Evolutionary conservation across 1,284 basidiomycete genomes (phyloP).

Genomic region (Boletus holoroseus): DNA sequence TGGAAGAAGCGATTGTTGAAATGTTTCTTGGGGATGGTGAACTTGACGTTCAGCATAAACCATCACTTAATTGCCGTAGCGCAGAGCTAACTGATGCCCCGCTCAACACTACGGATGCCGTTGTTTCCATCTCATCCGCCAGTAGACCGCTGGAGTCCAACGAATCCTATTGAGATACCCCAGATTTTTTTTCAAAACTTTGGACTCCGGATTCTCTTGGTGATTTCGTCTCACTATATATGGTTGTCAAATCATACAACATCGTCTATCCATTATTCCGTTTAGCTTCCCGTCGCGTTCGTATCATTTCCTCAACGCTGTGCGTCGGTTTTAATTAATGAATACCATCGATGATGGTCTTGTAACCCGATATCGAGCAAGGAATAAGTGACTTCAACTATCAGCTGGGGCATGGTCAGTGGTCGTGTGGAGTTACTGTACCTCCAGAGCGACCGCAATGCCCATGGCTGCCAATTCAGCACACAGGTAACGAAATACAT

Average conservation of each 20-base stretch:
- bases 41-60: neutral
- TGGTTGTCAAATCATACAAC: slow-evolving; percentile 13
- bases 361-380: neutral
- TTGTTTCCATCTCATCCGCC: neutral
- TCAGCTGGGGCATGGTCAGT: neutral
- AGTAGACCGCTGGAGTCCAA: slow-evolving; percentile 3
- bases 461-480: slow-evolving; percentile 84
- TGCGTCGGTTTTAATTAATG: slow-evolving; percentile 15
- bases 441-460: slow-evolving; percentile 73
- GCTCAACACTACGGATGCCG: neutral
- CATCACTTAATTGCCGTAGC: neutral
- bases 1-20: slow-evolving; percentile 44
- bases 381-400: neutral
- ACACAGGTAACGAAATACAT: slow-evolving; percentile 88
- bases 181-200: neutral
- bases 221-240: slow-evolving; percentile 7
- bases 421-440: slow-evolving; percentile 37
- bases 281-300: slow-evolving; percentile 12
- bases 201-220: slow-evolving; percentile 8
- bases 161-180: slow-evolving; percentile 17
- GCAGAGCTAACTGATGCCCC: slow-evolving; percentile 5
- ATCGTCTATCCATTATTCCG: slow-evolving; percentile 17
- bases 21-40: slow-evolving; percentile 43
- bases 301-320: slow-evolving; percentile 12
- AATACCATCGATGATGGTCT: slow-evolving; percentile 3